Conservation (phyloP, 1,139 yeast species). For the Saccharomyces uvarum region DNA sequence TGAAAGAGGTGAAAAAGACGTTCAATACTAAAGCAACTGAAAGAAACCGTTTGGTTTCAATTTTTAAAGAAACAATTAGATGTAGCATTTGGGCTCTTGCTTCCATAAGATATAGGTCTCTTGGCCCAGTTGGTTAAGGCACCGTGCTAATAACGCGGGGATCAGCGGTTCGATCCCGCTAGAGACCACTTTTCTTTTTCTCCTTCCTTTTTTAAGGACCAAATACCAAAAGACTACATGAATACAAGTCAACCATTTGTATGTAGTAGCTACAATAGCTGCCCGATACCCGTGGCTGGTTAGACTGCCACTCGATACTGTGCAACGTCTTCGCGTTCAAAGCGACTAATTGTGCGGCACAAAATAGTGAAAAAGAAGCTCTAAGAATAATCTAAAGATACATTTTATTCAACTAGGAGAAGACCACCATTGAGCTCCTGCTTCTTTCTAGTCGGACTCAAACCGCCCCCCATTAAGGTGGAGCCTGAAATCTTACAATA, state of each 20-base stretch:
- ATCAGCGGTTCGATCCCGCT: conserved; percentile 32
- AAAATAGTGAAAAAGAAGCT: not conserved
- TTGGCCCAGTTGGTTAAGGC: conserved; percentile 32
- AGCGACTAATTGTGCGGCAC: not conserved
- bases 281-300: not conserved
- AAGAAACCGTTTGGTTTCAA: no score
- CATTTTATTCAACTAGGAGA: not conserved
- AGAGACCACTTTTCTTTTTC: conserved; percentile 21
- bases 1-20: no score
- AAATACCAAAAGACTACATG: no score
- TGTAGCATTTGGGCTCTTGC: no score
- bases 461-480: not conserved
- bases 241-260: no score
- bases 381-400: not conserved
- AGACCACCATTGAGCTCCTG: not conserved
- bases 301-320: not conserved
- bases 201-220: no score
- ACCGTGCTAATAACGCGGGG: conserved; percentile 32
- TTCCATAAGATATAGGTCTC: conserved; percentile 11
- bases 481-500: not conserved
- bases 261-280: no score
- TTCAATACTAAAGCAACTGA: no score
- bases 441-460: not conserved
- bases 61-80: no score
- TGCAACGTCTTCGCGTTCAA: not conserved